Base-by-base conservation (phyloP, 257 asterid species). In the Gentiana dahurica region DNA sequence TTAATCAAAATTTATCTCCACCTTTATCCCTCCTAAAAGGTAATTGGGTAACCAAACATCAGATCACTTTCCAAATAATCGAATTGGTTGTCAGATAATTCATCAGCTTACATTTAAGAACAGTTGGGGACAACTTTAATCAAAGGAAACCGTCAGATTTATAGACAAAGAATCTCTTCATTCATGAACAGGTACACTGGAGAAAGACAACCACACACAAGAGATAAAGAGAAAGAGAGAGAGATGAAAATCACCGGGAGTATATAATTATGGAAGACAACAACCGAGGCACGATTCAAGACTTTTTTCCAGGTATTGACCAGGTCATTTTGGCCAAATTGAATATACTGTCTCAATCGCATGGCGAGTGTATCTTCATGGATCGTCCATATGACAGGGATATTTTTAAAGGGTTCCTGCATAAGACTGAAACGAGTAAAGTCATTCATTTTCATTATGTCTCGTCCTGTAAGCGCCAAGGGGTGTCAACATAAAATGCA, bases 371-470 rank as follows among this genome's bases (percentile, higher is more conserved):
- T 56, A 63, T 79, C 75, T 71, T 92, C 97, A 56, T 88, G 94
- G 65, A 92, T 77, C 49, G 95, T 86, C 99, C 99, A 92, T 62
- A 86, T 75, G 54, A 92, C 71, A 65, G 95, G 95, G 49, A 84
- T 75, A 58, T 70, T 72, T 74, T 66, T 81, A 75, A 86, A 92
- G 64, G 99, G 99, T 55, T 86, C 99, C 95, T 85, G 95, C 94
- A 80, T 80, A 56, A 92, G 84, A 74, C 99, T 92, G 90, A 63
- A 68, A 66, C 69, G 69, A 74, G 81, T 82, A 83, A 72, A 79
- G 71, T 65, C 72, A 58, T 73, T 80, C 69, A 74, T 61, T 73
- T 72, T 63, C 34, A 77, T 68, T 33, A 41, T 58, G 46, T 57
- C 61, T 44, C 9, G 35, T 41, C 34, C 9, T 41, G 46, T 41